Evolutionary conservation across 345 rosid genomes (phyloP).

Genomic region (Chamaenerion angustifolium): DNA sequence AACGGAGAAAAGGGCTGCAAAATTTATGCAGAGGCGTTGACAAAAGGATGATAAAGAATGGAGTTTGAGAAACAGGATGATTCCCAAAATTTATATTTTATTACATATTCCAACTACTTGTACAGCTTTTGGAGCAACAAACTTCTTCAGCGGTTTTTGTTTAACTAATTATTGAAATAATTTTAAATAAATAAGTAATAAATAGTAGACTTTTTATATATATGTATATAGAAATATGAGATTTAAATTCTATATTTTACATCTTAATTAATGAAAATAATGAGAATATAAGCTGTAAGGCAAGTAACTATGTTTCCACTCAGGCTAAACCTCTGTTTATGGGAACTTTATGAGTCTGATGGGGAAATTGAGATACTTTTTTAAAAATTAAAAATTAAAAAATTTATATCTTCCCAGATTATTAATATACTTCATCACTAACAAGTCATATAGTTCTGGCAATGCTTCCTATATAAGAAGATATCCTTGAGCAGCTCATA

Average conservation of each 20-base stretch:
- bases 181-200: too few relatives aligned
- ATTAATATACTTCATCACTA: background rate
- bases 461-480: conserved; percentile 1
- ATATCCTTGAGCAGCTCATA: conserved; percentile 2
- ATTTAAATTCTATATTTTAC: too few relatives aligned
- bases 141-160: background rate
- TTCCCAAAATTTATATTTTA: background rate
- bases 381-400: background rate
- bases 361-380: conserved; percentile 2
- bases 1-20: background rate
- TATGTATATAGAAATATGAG: too few relatives aligned
- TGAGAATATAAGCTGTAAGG: too few relatives aligned
- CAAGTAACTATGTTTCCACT: too few relatives aligned
- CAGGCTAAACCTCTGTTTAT: too few relatives aligned
- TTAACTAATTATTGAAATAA: too few relatives aligned
- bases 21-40: conserved; percentile 2
- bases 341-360: too few relatives aligned
- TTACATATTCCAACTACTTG: conserved; percentile 17
- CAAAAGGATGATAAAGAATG: background rate
- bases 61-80: background rate
- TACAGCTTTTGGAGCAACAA: conserved; percentile 13
- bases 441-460: background rate
- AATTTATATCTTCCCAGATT: background rate
- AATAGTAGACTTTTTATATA: too few relatives aligned
- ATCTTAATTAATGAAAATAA: too few relatives aligned